Conservation (phyloP, 108 stramenopile species). For the Conticribra weissflogii region DNA sequence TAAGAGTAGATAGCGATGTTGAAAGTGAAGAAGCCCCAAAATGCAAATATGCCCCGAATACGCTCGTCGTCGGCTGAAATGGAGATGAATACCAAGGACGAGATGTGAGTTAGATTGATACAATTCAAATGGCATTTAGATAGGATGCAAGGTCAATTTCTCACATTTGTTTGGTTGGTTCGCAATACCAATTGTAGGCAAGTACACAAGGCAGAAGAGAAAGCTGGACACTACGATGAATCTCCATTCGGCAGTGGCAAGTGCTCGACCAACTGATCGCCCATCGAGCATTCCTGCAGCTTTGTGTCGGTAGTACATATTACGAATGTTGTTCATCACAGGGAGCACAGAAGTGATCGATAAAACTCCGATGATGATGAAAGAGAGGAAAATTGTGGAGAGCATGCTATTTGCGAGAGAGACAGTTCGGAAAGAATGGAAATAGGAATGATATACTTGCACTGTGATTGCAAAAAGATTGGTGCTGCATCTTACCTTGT, state of each 20-base stretch:
- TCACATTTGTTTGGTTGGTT: background rate
- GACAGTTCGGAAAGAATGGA: background rate
- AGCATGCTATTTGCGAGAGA: slow-evolving; percentile 17
- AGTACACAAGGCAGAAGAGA: slow-evolving; percentile 32
- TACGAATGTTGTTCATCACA: slow-evolving; percentile 52
- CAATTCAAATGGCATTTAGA: no score
- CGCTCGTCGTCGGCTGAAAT: background rate
- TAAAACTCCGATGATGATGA: slow-evolving; percentile 55
- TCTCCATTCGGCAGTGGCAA: slow-evolving; percentile 49
- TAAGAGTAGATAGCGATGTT: slow-evolving; percentile 52
- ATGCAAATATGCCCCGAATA: background rate
- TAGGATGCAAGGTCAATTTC: no score
- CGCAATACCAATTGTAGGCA: slow-evolving; percentile 27
- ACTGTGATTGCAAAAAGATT: no score
- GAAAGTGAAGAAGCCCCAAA: slow-evolving; percentile 54
- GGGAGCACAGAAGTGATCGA: slow-evolving; percentile 50
- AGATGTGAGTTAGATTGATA: no score
- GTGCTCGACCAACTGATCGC: slow-evolving; percentile 35
- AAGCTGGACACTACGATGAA: slow-evolving; percentile 37
- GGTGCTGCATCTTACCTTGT: slow-evolving; percentile 7
- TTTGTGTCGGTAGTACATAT: slow-evolving; percentile 62
- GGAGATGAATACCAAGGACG: no score
- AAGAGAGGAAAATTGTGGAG: slow-evolving; percentile 53
- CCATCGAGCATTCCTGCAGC: slow-evolving; percentile 47
- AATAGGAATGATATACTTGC: slow-evolving; percentile 9